Evolutionary conservation across 2,329 filamentous ascomycete genomes (phyloP).

Genomic region (Raffaelea albimanens): DNA sequence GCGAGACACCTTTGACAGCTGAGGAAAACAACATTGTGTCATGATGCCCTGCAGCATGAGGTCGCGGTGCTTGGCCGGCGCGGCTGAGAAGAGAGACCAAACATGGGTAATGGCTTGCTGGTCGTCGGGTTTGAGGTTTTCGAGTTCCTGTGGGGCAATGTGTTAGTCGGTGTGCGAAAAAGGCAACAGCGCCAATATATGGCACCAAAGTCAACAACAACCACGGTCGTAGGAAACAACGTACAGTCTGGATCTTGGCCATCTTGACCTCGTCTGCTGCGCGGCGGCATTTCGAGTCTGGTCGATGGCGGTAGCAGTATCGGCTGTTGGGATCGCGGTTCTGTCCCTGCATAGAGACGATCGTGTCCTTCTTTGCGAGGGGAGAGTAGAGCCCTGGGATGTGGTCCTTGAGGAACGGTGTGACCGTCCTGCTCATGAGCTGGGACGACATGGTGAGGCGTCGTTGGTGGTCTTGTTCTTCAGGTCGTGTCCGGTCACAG

Average conservation of each 20-base stretch:
- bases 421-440: slow-evolving; percentile 67
- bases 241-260: slow-evolving; percentile 82
- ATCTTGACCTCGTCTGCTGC: slow-evolving; percentile 94
- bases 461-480: slow-evolving; percentile 38
- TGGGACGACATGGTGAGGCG: slow-evolving; percentile 52
- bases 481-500: slow-evolving; percentile 40
- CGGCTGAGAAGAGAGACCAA: slow-evolving; percentile 95
- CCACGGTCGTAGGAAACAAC: slow-evolving; percentile 19
- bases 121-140: slow-evolving; percentile 70
- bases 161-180: neutral
- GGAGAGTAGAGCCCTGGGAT: slow-evolving; percentile 85
- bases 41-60: slow-evolving; percentile 96
- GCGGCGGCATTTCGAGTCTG: slow-evolving; percentile 85
- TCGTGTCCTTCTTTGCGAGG: slow-evolving; percentile 48
- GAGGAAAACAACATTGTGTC: slow-evolving; percentile 93
- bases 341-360: slow-evolving; percentile 26
- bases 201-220: neutral
- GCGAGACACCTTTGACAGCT: slow-evolving; percentile 84
- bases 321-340: slow-evolving; percentile 64
- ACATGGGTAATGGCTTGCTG: slow-evolving; percentile 95
- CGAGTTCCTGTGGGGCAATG: slow-evolving; percentile 53
- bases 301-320: slow-evolving; percentile 91
- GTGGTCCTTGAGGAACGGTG: slow-evolving; percentile 82
- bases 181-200: slow-evolving; percentile 4
- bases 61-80: slow-evolving; percentile 85